phyloP scores from a whole-genome alignment of 2,329 filamentous ascomycete species.

The Botrytis tulipae region DNA sequence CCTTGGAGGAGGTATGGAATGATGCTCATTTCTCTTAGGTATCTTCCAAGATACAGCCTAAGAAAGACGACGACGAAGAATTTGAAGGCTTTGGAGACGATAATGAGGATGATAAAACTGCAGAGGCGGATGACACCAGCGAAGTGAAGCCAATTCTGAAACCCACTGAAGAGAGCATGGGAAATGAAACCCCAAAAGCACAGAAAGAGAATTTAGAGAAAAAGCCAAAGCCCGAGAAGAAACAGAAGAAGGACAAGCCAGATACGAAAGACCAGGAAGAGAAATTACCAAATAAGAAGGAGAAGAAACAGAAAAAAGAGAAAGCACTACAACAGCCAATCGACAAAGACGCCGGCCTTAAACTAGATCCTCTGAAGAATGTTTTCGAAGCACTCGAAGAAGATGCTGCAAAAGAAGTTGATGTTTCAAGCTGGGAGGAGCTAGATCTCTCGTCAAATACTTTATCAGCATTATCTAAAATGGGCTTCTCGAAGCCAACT shows the following conservation, averaged over 20 bases:
- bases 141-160: constrained; percentile 30
- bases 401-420: constrained; percentile 58
- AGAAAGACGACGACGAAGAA: constrained; percentile 52
- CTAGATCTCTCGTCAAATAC: constrained; percentile 71
- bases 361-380: constrained; percentile 31
- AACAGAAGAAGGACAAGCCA: constrained; percentile 20
- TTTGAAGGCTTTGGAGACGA: constrained; percentile 51
- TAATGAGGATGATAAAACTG: constrained; percentile 41
- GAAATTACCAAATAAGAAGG: constrained; percentile 29
- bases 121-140: constrained; percentile 35
- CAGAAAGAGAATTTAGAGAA: not conserved
- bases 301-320: constrained; percentile 34
- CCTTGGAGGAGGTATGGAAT: constrained; percentile 17
- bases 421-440: constrained; percentile 76
- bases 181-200: constrained; percentile 1
- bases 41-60: constrained; percentile 30
- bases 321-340: constrained; percentile 34
- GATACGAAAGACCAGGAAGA: constrained; percentile 30
- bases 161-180: constrained; percentile 22
- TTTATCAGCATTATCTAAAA: constrained; percentile 70
- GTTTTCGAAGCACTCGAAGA: constrained; percentile 48
- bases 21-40: constrained; percentile 30
- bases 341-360: constrained; percentile 27
- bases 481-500: constrained; percentile 80
- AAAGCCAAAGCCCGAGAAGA: constrained; percentile 26